phyloP scores from a whole-genome alignment of 331 rosid species.

The Prunus yedoensis region DNA sequence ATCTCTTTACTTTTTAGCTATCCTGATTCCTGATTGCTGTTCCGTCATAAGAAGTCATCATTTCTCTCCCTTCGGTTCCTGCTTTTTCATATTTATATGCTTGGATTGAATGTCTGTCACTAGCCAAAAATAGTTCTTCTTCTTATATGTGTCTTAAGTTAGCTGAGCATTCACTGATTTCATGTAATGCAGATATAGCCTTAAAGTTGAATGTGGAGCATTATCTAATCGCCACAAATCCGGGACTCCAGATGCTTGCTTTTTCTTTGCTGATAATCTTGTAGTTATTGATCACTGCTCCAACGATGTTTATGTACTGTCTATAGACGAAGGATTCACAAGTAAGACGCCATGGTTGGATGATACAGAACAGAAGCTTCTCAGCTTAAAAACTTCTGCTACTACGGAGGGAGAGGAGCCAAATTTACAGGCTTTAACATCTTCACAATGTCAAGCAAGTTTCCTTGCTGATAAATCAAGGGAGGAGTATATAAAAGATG shows the following conservation, averaged over 20 bases:
- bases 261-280: slow-evolving; percentile 91
- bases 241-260: slow-evolving; percentile 88
- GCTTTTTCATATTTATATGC: background rate
- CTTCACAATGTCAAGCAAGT: slow-evolving; percentile 37
- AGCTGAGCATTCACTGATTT: slow-evolving; percentile 7
- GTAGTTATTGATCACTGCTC: slow-evolving; percentile 76
- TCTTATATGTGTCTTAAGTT: background rate
- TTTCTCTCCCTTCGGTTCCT: background rate
- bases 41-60: background rate
- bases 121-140: background rate
- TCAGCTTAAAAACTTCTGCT: slow-evolving; percentile 44
- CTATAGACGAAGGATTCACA: slow-evolving; percentile 52
- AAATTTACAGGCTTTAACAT: slow-evolving; percentile 22
- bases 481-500: slow-evolving; percentile 69
- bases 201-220: slow-evolving; percentile 83
- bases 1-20: background rate
- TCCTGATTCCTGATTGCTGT: background rate
- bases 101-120: background rate
- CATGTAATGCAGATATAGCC: slow-evolving; percentile 73
- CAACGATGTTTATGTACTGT: slow-evolving; percentile 83
- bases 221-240: slow-evolving; percentile 70
- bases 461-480: slow-evolving; percentile 70
- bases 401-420: slow-evolving; percentile 36
- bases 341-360: slow-evolving; percentile 63
- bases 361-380: slow-evolving; percentile 65